phyloP scores from a whole-genome alignment of 768 basidiomycete genomes.

The Neoboletus magnificus region DNA sequence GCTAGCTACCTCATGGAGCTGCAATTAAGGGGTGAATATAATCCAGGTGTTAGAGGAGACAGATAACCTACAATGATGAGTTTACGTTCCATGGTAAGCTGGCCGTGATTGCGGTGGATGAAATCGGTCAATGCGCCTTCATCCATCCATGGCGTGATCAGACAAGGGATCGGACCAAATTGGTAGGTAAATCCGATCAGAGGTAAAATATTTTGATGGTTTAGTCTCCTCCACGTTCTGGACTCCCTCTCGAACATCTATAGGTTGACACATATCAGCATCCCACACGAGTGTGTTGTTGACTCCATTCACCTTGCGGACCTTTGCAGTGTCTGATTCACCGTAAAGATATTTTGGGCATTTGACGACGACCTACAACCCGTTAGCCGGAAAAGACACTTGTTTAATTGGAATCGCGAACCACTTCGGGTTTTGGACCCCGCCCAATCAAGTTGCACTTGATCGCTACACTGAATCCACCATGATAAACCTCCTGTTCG shows the following conservation, averaged over 20 bases:
- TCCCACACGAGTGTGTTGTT: not conserved
- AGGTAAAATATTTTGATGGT: conserved; percentile 12
- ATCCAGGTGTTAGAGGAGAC: not conserved
- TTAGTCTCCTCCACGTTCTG: not conserved
- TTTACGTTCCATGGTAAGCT: conserved; percentile 1
- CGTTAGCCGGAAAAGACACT: not conserved
- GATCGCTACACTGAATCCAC: conserved; percentile 6
- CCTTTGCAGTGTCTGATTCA: not conserved
- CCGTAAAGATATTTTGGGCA: conserved; percentile 1
- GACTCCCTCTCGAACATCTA: conserved; percentile 11
- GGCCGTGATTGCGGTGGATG: not conserved
- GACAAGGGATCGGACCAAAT: conserved; percentile 4
- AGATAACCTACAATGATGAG: not conserved
- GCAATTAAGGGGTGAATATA: not conserved
- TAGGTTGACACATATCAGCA: not conserved
- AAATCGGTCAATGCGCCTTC: conserved; percentile 10
- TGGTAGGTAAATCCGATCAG: conserved; percentile 11
- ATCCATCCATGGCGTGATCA: conserved; percentile 15
- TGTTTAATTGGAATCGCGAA: not conserved
- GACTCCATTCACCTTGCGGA: conserved; percentile 4
- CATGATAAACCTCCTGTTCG: conserved; percentile 2
- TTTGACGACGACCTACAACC: conserved; percentile 10
- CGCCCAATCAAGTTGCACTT: conserved; percentile 5
- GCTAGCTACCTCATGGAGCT: conserved; percentile 11
- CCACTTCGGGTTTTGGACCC: conserved; percentile 7